phyloP scores from a whole-genome alignment of 345 rosid species.

The Alliaria petiolata region DNA sequence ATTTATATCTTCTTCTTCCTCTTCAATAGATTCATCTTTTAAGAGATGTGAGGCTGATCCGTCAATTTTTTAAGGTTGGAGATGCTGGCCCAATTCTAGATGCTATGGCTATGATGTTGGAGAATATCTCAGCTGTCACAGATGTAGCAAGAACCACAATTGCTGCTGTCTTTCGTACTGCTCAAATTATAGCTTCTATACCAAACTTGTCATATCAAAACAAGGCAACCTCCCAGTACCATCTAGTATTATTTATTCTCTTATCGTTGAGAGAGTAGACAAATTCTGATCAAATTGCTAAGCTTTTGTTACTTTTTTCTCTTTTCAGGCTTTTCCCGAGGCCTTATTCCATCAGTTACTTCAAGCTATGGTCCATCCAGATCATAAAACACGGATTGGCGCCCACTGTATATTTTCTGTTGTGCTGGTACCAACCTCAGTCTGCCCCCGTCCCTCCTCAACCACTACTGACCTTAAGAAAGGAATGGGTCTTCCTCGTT shows the following conservation, averaged over 20 bases:
- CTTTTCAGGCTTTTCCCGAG: slow-evolving; percentile 82
- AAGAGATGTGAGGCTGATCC: slow-evolving; percentile 21
- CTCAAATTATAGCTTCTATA: slow-evolving; percentile 81
- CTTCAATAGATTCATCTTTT: background rate
- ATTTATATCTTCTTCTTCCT: background rate
- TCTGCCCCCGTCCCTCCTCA: slow-evolving; percentile 59
- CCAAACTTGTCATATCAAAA: slow-evolving; percentile 78
- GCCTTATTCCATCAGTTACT: slow-evolving; percentile 93
- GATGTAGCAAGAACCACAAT: slow-evolving; percentile 75
- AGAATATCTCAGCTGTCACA: slow-evolving; percentile 74
- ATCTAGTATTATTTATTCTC: background rate
- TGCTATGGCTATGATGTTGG: slow-evolving; percentile 85
- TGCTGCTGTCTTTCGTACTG: slow-evolving; percentile 77
- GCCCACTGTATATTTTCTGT: slow-evolving; percentile 93
- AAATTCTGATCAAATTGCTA: background rate
- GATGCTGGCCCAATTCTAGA: slow-evolving; percentile 93
- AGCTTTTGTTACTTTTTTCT: slow-evolving; percentile 9
- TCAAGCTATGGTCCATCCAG: slow-evolving; percentile 94
- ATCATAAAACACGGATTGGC: slow-evolving; percentile 82
- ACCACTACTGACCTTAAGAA: slow-evolving; percentile 41
- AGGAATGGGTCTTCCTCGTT: slow-evolving; percentile 56
- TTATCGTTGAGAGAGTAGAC: background rate
- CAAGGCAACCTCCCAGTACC: slow-evolving; percentile 50
- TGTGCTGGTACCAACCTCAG: slow-evolving; percentile 90
- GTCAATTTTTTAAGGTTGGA: slow-evolving; percentile 60